Evolutionary conservation across 495 filamentous ascomycete genomes (phyloP).

Genomic region (Aspergillus conjunctus): DNA sequence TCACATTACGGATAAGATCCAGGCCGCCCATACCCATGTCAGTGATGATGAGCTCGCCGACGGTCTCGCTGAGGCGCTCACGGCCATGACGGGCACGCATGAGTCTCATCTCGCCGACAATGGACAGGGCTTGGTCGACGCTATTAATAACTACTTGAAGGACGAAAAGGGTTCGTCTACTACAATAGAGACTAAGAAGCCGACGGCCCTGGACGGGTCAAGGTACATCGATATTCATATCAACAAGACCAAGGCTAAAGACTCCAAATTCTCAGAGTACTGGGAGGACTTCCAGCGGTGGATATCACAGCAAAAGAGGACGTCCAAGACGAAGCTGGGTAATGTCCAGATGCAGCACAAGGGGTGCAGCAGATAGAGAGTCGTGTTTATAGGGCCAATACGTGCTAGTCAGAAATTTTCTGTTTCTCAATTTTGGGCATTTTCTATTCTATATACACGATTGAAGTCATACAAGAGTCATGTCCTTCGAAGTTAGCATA

Average conservation of each 20-base stretch:
- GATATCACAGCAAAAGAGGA: neutral
- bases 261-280: neutral
- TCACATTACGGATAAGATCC: neutral
- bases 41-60: constrained; percentile 1
- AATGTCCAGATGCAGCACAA: neutral
- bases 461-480: neutral
- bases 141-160: constrained; percentile 1
- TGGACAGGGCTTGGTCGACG: neutral
- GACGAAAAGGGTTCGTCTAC: neutral
- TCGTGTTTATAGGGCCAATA: neutral
- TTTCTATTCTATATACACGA: neutral
- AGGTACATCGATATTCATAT: neutral
- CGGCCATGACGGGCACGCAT: constrained; percentile 6
- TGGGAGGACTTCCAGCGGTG: neutral
- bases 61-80: constrained; percentile 1
- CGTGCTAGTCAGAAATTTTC: constrained; percentile 1
- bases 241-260: neutral
- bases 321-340: neutral
- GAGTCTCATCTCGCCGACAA: neutral
- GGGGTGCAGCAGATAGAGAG: neutral
- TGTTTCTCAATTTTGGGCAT: neutral
- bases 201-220: neutral
- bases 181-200: neutral
- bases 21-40: neutral
- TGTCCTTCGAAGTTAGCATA: neutral